These are phyloP conservation scores for Epithele typhae DNA, from an alignment of 768 basidiomycete species.

Conservation along the genomic window DNA sequence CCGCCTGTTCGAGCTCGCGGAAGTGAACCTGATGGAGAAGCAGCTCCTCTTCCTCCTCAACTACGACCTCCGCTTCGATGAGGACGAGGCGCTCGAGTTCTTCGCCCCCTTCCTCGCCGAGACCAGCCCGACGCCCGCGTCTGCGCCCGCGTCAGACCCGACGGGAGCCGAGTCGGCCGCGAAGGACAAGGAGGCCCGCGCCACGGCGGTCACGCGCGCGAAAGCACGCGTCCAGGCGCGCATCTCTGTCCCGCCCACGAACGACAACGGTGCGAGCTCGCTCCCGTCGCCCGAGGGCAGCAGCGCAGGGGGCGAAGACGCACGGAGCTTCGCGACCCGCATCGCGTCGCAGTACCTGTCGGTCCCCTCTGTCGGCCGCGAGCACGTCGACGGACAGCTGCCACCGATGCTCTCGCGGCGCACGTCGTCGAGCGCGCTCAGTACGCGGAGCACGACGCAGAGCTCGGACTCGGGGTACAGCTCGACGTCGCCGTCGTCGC, in stretches of 20 bases:
- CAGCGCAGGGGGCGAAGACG: conserved; percentile 52
- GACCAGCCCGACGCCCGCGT: conserved; percentile 9
- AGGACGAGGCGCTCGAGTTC: conserved; percentile 61
- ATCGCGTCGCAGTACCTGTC: conserved; percentile 40
- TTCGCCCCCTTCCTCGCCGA: conserved; percentile 66
- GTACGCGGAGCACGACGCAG: conserved; percentile 38
- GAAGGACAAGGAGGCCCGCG: conserved; percentile 39
- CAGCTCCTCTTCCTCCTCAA: conserved; percentile 91
- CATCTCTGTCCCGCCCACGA: conserved; percentile 37
- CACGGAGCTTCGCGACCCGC: conserved; percentile 56
- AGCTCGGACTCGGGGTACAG: conserved; percentile 54
- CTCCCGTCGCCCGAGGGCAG: conserved; percentile 32
- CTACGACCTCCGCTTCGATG: conserved; percentile 87
- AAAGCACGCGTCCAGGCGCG: conserved; percentile 52
- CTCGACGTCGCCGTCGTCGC: conserved; percentile 21
- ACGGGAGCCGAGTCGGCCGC: not conserved
- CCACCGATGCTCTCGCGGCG: conserved; percentile 19
- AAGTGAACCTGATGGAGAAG: conserved; percentile 96
- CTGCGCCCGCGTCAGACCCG: not conserved
- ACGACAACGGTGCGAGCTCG: conserved; percentile 26
- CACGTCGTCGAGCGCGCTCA: conserved; percentile 36
- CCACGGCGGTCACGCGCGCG: conserved; percentile 51
- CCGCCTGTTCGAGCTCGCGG: conserved; percentile 65
- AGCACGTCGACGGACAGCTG: conserved; percentile 16
- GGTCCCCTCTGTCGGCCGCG: conserved; percentile 13